phyloP scores from a whole-genome alignment of 2,329 filamentous ascomycete species.

The Monosporascus sp. region DNA sequence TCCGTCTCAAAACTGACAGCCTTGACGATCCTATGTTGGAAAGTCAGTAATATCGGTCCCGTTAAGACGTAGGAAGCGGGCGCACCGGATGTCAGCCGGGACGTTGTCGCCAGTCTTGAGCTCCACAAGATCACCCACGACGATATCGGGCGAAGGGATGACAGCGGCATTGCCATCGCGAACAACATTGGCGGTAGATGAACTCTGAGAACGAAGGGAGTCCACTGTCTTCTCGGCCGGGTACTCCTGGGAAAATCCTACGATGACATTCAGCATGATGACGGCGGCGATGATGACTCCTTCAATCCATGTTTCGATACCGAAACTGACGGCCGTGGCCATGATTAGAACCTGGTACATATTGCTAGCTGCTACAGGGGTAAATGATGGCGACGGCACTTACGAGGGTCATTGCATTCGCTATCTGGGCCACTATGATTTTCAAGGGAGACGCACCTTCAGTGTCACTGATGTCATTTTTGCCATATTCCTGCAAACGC shows the following conservation, averaged over 20 bases:
- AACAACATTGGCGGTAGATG: conserved; percentile 45
- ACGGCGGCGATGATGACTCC: conserved; percentile 48
- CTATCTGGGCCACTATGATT: conserved; percentile 56
- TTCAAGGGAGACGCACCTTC: conserved; percentile 51
- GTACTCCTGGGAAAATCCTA: conserved; percentile 52
- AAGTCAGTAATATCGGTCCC: neutral
- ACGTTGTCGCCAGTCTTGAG: conserved; percentile 43
- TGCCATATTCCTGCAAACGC: conserved; percentile 50
- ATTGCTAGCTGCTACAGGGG: neutral
- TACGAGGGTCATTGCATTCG: conserved; percentile 63
- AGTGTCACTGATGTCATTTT: conserved; percentile 54
- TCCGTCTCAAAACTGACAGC: conserved; percentile 54
- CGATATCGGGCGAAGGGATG: conserved; percentile 48
- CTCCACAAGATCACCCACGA: conserved; percentile 54
- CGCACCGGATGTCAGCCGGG: conserved; percentile 35
- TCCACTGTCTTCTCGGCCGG: conserved; percentile 53
- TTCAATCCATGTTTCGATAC: conserved; percentile 49
- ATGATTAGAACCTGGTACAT: conserved; percentile 37
- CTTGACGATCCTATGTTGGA: conserved; percentile 35
- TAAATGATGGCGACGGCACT: neutral
- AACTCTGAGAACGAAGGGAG: conserved; percentile 44
- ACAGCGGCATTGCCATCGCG: conserved; percentile 44
- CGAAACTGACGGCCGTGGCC: conserved; percentile 48
- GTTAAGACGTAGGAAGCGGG: neutral
- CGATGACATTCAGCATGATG: conserved; percentile 46